phyloP scores from a whole-genome alignment of 176 grass and related monocot species.

The Coix lacrymajobi region DNA sequence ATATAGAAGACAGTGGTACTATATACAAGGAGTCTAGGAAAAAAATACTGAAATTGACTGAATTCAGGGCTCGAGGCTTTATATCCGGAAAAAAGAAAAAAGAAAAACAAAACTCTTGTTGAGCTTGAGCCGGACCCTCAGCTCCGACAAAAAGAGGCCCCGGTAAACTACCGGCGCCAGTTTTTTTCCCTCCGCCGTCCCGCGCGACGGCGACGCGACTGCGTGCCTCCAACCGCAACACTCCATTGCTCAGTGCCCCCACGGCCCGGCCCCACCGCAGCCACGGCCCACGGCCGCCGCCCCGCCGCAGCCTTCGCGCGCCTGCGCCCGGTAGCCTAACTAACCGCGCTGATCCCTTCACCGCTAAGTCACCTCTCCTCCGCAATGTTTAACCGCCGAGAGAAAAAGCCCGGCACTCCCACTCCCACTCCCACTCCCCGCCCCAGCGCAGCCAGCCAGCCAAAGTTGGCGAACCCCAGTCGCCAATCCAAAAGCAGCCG shows the following conservation, averaged over 20 bases:
- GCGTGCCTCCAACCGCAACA: background rate
- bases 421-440: background rate
- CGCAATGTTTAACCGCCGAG: background rate
- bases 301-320: background rate
- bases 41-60: background rate
- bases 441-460: background rate
- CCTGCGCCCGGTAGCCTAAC: background rate
- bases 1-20: too few species aligned
- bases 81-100: too few species aligned
- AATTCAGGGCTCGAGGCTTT: background rate
- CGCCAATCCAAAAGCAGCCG: background rate
- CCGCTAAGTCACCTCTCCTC: conserved; percentile 27
- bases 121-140: background rate
- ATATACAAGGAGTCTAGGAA: too few species aligned
- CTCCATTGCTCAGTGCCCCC: background rate
- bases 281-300: background rate
- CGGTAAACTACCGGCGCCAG: background rate
- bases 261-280: too few species aligned
- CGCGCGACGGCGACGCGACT: background rate
- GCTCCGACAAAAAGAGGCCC: background rate
- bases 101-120: background rate
- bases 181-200: background rate
- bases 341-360: conserved; percentile 18
- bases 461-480: background rate
- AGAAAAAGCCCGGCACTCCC: background rate